phyloP scores from a whole-genome alignment of 805 yeast species.

The Metschnikowia hibisci region DNA sequence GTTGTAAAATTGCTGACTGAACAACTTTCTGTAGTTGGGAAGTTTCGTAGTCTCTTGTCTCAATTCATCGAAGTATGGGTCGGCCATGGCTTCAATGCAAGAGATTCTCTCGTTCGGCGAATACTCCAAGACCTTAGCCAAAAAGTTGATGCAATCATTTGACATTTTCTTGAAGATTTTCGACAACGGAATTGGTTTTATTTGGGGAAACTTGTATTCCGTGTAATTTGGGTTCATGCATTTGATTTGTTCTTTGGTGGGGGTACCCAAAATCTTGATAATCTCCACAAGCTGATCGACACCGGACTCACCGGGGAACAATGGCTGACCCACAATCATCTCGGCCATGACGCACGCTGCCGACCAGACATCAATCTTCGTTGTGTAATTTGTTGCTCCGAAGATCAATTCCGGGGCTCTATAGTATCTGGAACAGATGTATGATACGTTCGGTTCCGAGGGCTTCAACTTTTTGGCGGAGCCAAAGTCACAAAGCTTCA shows the following conservation, averaged over 20 bases:
- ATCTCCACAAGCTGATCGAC: slow-evolving; percentile 96
- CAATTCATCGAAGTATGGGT: slow-evolving; percentile 55
- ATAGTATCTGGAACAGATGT: slow-evolving; percentile 94
- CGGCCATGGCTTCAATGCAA: slow-evolving; percentile 51
- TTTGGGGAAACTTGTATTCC: slow-evolving; percentile 93
- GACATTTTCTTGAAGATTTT: slow-evolving; percentile 62
- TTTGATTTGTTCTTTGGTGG: slow-evolving; percentile 84
- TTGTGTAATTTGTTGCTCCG: slow-evolving; percentile 94
- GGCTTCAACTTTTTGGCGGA: slow-evolving; percentile 89
- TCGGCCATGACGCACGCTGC: slow-evolving; percentile 99
- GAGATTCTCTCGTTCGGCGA: slow-evolving; percentile 63
- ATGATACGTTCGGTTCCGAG: slow-evolving; percentile 89
- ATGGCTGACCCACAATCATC: slow-evolving; percentile 88
- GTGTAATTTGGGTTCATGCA: slow-evolving; percentile 96
- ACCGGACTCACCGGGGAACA: slow-evolving; percentile 97
- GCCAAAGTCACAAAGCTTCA: slow-evolving; percentile 95
- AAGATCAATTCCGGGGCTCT: slow-evolving; percentile 97
- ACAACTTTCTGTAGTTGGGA: slow-evolving; percentile 43
- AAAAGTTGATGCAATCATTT: slow-evolving; percentile 50
- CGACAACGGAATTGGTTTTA: slow-evolving; percentile 69
- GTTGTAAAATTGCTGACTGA: slow-evolving; percentile 34
- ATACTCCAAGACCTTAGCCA: slow-evolving; percentile 58
- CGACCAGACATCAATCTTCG: slow-evolving; percentile 96
- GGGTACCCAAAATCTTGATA: slow-evolving; percentile 93
- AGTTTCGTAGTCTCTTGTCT: slow-evolving; percentile 35